These are phyloP conservation scores for Candida methanosorbosa DNA, from an alignment of 805 yeast species.

Conservation along the genomic window DNA sequence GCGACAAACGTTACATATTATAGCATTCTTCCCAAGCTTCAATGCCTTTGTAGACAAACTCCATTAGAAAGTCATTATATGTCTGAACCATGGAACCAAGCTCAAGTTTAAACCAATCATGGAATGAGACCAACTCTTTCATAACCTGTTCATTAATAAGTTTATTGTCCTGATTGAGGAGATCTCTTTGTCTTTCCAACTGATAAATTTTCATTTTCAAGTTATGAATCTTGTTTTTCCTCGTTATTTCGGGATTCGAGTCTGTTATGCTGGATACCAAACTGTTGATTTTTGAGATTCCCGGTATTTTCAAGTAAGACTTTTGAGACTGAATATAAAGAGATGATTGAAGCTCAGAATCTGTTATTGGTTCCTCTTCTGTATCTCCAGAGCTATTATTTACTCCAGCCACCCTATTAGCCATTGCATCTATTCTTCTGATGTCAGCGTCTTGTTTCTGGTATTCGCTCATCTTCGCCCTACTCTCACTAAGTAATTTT, in stretches of 20 bases:
- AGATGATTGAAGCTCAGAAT: conserved; percentile 23
- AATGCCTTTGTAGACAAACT: conserved; percentile 12
- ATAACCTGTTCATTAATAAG: conserved; percentile 15
- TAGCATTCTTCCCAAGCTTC: conserved; percentile 20
- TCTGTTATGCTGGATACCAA: conserved; percentile 26
- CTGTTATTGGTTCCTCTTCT: conserved; percentile 21
- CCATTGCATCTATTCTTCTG: conserved; percentile 21
- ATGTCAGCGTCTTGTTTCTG: conserved; percentile 23
- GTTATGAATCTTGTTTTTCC: conserved; percentile 21
- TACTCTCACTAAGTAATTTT: conserved; percentile 16
- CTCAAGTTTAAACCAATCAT: conserved; percentile 22
- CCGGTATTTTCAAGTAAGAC: conserved; percentile 24
- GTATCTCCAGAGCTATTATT: conserved; percentile 3
- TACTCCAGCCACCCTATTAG: conserved; percentile 15
- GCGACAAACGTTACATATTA: not conserved
- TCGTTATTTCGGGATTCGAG: conserved; percentile 24
- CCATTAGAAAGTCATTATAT: conserved; percentile 17
- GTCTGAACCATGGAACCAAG: conserved; percentile 10
- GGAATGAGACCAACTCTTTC: conserved; percentile 18
- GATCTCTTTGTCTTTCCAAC: conserved; percentile 20
- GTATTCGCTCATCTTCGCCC: conserved; percentile 15
- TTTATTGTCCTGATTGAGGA: conserved; percentile 17
- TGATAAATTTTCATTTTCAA: conserved; percentile 22
- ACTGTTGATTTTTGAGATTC: conserved; percentile 24
- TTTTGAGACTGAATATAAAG: conserved; percentile 19